phyloP scores from a whole-genome alignment of 257 asterid genomes.

The Salvia hispanica region DNA sequence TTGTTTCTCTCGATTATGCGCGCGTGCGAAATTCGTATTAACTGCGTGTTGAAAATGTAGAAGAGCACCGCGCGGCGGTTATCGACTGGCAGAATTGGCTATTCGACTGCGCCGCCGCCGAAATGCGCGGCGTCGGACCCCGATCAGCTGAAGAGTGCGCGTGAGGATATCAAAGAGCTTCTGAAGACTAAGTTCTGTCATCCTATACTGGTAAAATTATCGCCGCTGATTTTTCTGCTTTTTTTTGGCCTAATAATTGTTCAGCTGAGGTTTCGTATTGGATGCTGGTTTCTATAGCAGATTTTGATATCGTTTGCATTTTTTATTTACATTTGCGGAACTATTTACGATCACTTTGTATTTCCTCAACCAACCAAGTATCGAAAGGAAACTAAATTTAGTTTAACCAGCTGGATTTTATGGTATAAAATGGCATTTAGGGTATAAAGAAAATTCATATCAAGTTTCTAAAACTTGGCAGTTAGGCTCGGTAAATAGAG shows the following conservation, averaged over 20 bases:
- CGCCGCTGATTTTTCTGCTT: background rate
- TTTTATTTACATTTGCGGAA: background rate
- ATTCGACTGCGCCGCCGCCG: slow-evolving; percentile 60
- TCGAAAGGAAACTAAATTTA: slow-evolving; percentile 3
- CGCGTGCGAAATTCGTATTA: background rate
- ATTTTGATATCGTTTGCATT: background rate
- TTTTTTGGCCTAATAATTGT: background rate
- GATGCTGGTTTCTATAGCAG: background rate
- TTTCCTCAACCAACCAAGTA: slow-evolving; percentile 12
- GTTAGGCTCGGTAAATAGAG: background rate
- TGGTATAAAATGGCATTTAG: background rate
- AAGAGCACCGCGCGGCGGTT: slow-evolving; percentile 41
- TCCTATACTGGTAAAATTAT: slow-evolving; percentile 67
- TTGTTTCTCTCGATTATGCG: background rate
- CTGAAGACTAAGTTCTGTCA: slow-evolving; percentile 70
- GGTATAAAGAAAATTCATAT: background rate
- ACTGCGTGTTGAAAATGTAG: slow-evolving; percentile 33
- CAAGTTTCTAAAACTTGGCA: background rate
- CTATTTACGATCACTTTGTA: slow-evolving; percentile 17
- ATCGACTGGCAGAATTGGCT: slow-evolving; percentile 50
- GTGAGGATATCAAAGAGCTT: slow-evolving; percentile 80
- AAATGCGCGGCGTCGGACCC: slow-evolving; percentile 75
- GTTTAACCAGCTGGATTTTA: slow-evolving; percentile 3
- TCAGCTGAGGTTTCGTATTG: slow-evolving; percentile 2
- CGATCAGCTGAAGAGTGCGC: slow-evolving; percentile 82